Base-by-base conservation (phyloP, 495 filamentous ascomycete species). In the Podospora tetraspora region DNA sequence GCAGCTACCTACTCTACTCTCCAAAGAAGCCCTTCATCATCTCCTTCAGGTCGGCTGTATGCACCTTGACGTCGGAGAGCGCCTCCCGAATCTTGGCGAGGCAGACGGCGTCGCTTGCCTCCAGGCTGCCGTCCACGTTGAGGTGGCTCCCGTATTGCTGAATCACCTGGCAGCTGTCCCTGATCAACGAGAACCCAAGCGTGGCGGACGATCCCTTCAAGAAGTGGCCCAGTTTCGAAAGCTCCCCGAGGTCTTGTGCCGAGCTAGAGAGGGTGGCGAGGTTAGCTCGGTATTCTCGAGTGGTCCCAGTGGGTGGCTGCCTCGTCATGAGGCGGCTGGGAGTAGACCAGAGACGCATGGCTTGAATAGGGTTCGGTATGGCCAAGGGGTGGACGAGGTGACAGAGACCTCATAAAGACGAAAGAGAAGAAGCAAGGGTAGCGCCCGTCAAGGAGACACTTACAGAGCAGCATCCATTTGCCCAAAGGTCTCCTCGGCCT, bases 151-250 rank as follows among this genome's bases (percentile, higher is more conserved):
- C 95, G 73, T 88, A 96, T 76, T 97, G 90, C 78, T 99, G 95
- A 72, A 99, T 97, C 83, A 96, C 91, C 79, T 97, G 94, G 78
- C 95, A 99, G 65, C 85, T 88, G 72, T 97, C 93, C 77, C 92
- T 92, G 74, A 99, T 91, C 80, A 96, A 96, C 72, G 83, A 91
- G 56, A 99, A 86, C 24, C 95, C 95, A 62, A 99, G 87, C 8
- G 96, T 98, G 22, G 95, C 95, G 11, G 94, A 97, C n/a, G 94
- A 97, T 56, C 95, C 95, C 79, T 99, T 99, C 64, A 99, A 83
- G 82, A 97, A 99, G 80, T 99, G 95, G 25, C 95, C 95, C 27
- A 96, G 87, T 19, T 82, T 83, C 21, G 94, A 97, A 19, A 99
- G 88, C 66, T 87, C 80, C 3, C 77, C 77, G 52, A 97, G 88